Conservation (phyloP, 768 basidiomycete genomes). For the Hysterangium stoloniferum region DNA sequence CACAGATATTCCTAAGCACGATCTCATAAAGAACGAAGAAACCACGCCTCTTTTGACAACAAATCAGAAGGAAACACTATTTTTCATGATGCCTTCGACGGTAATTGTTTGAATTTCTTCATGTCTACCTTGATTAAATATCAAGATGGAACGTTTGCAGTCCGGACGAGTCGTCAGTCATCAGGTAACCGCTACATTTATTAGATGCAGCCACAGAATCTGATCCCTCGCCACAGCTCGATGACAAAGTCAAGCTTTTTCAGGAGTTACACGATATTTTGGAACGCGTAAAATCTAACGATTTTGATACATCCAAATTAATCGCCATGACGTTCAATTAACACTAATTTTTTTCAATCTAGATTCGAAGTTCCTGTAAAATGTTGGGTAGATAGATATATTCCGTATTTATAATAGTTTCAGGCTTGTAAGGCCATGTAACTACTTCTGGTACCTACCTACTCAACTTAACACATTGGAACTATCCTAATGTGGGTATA, state of each 20-base stretch:
- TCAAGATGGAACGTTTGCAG: neutral
- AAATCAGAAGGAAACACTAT: slow-evolving; percentile 43
- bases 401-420: too few relatives aligned
- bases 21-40: neutral
- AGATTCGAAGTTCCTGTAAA: too few relatives aligned
- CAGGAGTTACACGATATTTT: slow-evolving; percentile 25
- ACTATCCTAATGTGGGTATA: too few relatives aligned
- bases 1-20: slow-evolving; percentile 10
- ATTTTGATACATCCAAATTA: slow-evolving; percentile 1
- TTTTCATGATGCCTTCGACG: slow-evolving; percentile 72
- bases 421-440: too few relatives aligned
- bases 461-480: too few relatives aligned
- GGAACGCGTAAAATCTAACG: slow-evolving; percentile 20
- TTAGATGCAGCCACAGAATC: neutral
- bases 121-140: neutral
- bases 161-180: slow-evolving; percentile 68
- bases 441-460: too few relatives aligned
- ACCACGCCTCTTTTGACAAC: neutral
- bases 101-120: neutral
- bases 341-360: too few relatives aligned
- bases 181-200: slow-evolving; percentile 36
- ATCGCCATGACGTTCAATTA: neutral
- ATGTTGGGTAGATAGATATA: too few relatives aligned
- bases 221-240: slow-evolving; percentile 25
- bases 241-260: slow-evolving; percentile 39